Evolutionary conservation across 2,329 filamentous ascomycete species (phyloP), one percentile per base, ranked within the genome.

Genomic region (Hymenoscyphus fraxineus): DNA sequence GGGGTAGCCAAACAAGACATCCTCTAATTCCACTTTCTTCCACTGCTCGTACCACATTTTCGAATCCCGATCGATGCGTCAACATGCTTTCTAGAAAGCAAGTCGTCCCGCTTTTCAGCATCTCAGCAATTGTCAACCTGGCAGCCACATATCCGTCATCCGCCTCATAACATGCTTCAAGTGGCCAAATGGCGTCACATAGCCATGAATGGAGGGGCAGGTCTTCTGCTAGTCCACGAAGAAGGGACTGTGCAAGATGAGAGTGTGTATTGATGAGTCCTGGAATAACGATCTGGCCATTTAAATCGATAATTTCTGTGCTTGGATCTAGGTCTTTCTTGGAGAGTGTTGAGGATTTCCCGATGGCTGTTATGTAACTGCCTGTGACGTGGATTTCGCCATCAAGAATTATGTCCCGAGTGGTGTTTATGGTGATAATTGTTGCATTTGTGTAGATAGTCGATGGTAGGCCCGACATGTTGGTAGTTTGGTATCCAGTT

Each of bases 31-130:
- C 79, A 59, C 74, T 78, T 61, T 81, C 77, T 61, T 78, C 76
- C 2, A 81, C 79, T 0, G 79, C 79, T 32, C 70, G 72, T 63
- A 75, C 77, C 4, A 81, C 74, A 3, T 78, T 79, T 62, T 81
- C 78, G 63, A 81, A 81, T 3, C 80, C 79, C 62, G 79, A 80
- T 16, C 79, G 76, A 68, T 81, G 76, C 6, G 79, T 74, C 62
- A 81, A 76, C 81, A 83, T 82, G 54, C 80, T 81, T 70, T 83
- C 81, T 6, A 83, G 73, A 66, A 84, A 83, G 66, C 78, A 81
- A 2, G 81, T 83, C 3, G 81, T 83, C 0, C 81, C 81, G 3
- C 76, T 78, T 69, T 78, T 78, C 40, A 83, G 73, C 80, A 83
- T 81, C 72, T 83, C 81, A 0, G 78, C 80, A 47, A 83, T 81